phyloP scores from a whole-genome alignment of 148 eudicot species.

The Hydrangea macrophylla region DNA sequence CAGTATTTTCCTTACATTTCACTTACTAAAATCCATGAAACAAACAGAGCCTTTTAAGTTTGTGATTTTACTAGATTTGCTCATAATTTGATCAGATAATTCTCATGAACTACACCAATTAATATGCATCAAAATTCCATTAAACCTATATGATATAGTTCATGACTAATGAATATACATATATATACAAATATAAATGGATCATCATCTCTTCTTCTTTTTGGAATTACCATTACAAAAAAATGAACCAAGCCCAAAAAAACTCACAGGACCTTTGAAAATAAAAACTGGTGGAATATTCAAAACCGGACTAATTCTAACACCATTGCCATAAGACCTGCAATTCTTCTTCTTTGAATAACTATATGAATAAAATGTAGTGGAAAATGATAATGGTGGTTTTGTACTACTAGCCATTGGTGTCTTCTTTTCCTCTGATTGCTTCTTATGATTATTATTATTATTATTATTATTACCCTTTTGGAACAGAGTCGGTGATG shows the following conservation, averaged over 20 bases:
- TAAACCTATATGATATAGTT: not conserved
- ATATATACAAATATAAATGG: not conserved
- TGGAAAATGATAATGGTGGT: not conserved
- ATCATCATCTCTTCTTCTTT: constrained; percentile 43
- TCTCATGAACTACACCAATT: not conserved
- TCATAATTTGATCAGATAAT: not conserved
- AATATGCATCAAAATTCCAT: not conserved
- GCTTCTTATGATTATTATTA: constrained; percentile 38
- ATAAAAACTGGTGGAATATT: constrained; percentile 55
- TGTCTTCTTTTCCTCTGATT: no score
- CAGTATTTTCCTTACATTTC: no score
- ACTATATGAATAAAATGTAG: not conserved
- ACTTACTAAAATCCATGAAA: no score
- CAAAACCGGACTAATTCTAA: constrained; percentile 52
- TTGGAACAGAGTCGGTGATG: constrained; percentile 35
- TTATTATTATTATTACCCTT: constrained; percentile 33
- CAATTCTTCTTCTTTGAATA: constrained; percentile 20
- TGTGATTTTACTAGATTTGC: not conserved
- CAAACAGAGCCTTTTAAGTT: no score
- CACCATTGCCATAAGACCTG: constrained; percentile 32
- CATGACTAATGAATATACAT: constrained; percentile 5
- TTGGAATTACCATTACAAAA: constrained; percentile 55
- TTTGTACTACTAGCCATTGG: not conserved
- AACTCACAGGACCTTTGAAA: constrained; percentile 49
- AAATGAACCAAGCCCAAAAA: constrained; percentile 71